Evolutionary conservation across 306 rosid genomes (phyloP).

Genomic region (Potentilla sterilis): DNA sequence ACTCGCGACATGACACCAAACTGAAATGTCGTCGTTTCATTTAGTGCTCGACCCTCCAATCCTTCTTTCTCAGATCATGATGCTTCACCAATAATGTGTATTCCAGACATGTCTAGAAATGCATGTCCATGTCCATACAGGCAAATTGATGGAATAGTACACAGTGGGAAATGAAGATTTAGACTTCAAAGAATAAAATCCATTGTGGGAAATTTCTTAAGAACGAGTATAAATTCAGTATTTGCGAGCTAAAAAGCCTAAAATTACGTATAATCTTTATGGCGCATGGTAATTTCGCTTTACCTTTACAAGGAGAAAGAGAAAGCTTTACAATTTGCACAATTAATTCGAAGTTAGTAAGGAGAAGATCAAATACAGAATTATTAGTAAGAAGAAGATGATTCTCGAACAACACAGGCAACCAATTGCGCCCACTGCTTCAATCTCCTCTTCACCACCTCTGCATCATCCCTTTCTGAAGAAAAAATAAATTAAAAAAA

Average conservation of each 20-base stretch:
- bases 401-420: slow-evolving; percentile 55
- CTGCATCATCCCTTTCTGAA: slow-evolving; percentile 43
- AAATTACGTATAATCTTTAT: too few species aligned
- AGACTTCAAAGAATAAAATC: too few species aligned
- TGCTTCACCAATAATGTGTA: background rate
- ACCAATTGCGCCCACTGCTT: slow-evolving; percentile 80
- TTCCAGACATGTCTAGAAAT: background rate
- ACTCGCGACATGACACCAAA: background rate
- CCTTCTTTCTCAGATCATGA: too few species aligned
- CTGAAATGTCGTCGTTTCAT: too few species aligned
- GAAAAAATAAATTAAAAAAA: background rate
- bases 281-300: background rate
- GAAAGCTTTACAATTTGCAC: background rate
- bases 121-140: background rate
- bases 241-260: too few species aligned
- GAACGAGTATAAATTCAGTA: too few species aligned
- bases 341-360: background rate
- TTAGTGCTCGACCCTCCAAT: too few species aligned
- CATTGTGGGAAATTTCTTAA: background rate
- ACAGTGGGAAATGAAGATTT: too few species aligned
- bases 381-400: slow-evolving; percentile 3
- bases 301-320: background rate
- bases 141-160: background rate
- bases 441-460: slow-evolving; percentile 63
- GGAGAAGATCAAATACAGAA: background rate